Base-by-base conservation (phyloP, 495 filamentous ascomycete species). In the Clohesyomyces aquaticus region DNA sequence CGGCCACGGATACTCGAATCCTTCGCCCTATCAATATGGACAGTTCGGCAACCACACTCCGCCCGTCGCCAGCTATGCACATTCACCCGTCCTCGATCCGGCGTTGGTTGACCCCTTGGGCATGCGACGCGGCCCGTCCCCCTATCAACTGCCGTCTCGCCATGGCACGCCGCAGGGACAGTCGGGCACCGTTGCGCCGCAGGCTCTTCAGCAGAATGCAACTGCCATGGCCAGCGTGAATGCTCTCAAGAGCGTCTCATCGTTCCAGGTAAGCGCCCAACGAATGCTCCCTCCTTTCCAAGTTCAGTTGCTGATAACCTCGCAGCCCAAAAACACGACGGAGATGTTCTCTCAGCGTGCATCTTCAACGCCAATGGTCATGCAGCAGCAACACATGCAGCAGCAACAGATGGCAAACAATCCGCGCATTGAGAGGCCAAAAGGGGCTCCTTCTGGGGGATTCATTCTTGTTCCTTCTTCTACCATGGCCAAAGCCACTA, bases 401-500 rank as follows among this genome's bases (percentile, higher is more conserved):
- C 32, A 38, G 14, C 32, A 38, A 14, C 50, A 58, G 26, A 45
- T 45, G 21, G 48, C 54, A 38, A 62, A 21, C 38, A 63, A 58
- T 19, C 29, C 52, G 27, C 55, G 42, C 4, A 62, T 57, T 59
- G 60, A 61, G 27, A 45, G 61, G 23, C 75, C 77, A 23, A 66
- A 72, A 27, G 73, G 77, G n/a, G 73, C 63, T 58, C 48, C 59
- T 22, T 63, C 62, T 48, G 76, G 76, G 22, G 66, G 66, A 46
- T 77, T 78, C 59, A 51, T 71, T 49, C 65, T 78, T 38, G 73
- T 76, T 63, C 66, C 75, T 63, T 72, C 68, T 54, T 71, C 76
- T 53, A 61, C 71, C 41, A 63, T 80, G 18, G 71, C 68, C 4
- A 64, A 67, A 46, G 74, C 71, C 3, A 79, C 79, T 21, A 76